These are phyloP conservation scores for Phoma sp. DNA, from an alignment of 2,329 filamentous ascomycete species.

Conservation along the genomic window DNA sequence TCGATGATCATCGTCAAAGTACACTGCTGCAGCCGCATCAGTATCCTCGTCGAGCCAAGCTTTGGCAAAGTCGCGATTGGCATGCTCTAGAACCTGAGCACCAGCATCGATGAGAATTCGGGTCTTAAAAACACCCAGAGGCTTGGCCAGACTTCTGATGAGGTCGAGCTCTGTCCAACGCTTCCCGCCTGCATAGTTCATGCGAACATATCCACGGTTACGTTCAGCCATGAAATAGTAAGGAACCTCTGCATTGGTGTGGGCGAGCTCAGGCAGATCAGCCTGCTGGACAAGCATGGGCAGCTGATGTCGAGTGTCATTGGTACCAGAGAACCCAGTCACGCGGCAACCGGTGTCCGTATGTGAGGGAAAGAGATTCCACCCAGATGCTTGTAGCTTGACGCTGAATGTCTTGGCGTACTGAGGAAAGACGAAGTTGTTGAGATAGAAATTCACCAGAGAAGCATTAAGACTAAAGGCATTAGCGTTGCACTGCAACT, in stretches of 20 bases:
- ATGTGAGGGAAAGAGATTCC: constrained; percentile 60
- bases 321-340: constrained; percentile 76
- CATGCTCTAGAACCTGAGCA: constrained; percentile 68
- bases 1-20: constrained; percentile 58
- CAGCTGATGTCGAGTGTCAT: constrained; percentile 66
- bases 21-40: constrained; percentile 59
- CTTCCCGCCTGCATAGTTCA: constrained; percentile 19
- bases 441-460: constrained; percentile 69
- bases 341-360: constrained; percentile 50
- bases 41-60: constrained; percentile 59
- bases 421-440: constrained; percentile 68
- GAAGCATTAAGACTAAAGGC: constrained; percentile 50
- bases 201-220: constrained; percentile 57
- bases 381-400: constrained; percentile 70
- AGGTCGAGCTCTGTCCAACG: constrained; percentile 57
- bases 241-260: constrained; percentile 70
- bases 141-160: constrained; percentile 48
- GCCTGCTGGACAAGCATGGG: constrained; percentile 68
- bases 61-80: constrained; percentile 58
- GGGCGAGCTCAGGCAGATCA: constrained; percentile 62
- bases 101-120: constrained; percentile 69
- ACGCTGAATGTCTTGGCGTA: constrained; percentile 69
- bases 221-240: constrained; percentile 61
- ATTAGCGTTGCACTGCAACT: background rate
- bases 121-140: constrained; percentile 41